A percentile compares a stretch with the other conserved stretches of the same genome.
phyloP scores from a whole-genome alignment of 352 stramenopile species.

The Elongisporangium anandrum region DNA sequence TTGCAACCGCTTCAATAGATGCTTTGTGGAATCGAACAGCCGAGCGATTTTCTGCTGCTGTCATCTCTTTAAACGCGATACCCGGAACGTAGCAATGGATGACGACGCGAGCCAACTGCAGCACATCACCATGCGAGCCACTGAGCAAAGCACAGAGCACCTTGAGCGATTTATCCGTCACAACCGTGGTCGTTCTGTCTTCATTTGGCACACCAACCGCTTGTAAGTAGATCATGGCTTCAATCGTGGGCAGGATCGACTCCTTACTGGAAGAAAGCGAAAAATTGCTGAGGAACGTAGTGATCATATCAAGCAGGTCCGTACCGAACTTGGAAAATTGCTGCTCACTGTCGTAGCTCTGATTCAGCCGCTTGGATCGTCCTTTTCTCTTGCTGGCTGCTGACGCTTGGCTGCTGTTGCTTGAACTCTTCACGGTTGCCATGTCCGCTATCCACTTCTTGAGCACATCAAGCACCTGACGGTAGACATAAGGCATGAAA shows the following conservation, averaged over 20 bases:
- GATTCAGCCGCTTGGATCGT: constrained; percentile 12
- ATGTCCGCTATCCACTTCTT: constrained; percentile 69
- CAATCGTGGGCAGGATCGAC: constrained; percentile 72
- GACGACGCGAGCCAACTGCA: constrained; percentile 51
- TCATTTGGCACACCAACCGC: constrained; percentile 29
- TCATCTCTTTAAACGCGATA: constrained; percentile 59
- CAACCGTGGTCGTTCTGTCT: constrained; percentile 26
- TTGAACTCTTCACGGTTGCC: constrained; percentile 4
- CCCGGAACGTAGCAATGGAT: constrained; percentile 73
- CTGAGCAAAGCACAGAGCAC: constrained; percentile 45
- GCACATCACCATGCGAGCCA: constrained; percentile 44
- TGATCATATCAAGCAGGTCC: constrained; percentile 57
- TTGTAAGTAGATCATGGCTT: constrained; percentile 58
- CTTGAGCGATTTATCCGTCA: constrained; percentile 33
- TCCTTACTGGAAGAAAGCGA: constrained; percentile 63
- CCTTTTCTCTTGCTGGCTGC: constrained; percentile 5
- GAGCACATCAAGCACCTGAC: constrained; percentile 72
- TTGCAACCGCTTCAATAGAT: constrained; percentile 41
- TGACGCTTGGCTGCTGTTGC: constrained; percentile 6
- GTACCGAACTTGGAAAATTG: constrained; percentile 46
- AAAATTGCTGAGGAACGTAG: constrained; percentile 50
- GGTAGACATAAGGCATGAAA: constrained; percentile 85
- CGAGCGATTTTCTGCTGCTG: constrained; percentile 42
- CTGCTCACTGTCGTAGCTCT: constrained; percentile 23
- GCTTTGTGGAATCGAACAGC: constrained; percentile 67